These are phyloP conservation scores for Podospora comata DNA, from an alignment of 495 filamentous ascomycete genomes.

Conservation along the genomic window DNA sequence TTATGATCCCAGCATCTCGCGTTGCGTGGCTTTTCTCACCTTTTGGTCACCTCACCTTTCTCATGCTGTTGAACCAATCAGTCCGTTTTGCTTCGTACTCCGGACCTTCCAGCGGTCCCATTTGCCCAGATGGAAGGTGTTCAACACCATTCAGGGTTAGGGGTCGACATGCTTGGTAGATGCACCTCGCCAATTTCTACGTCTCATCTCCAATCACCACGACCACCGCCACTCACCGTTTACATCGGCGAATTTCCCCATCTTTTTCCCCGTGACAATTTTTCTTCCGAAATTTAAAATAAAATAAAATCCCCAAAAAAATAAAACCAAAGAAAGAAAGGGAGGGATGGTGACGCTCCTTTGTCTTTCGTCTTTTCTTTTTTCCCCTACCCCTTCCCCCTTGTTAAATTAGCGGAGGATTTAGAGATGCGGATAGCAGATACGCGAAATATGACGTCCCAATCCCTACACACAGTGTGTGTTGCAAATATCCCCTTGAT, in stretches of 20 bases:
- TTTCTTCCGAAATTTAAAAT: neutral
- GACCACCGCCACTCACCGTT: too few species aligned
- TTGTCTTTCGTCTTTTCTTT: neutral
- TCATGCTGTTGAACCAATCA: neutral
- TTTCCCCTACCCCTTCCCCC: neutral
- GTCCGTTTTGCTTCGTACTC: neutral
- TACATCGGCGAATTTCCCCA: too few species aligned
- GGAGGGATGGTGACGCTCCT: neutral
- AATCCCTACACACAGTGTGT: too few species aligned
- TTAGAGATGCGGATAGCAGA: neutral
- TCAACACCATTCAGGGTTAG: too few species aligned
- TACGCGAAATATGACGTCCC: neutral
- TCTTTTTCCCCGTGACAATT: neutral
- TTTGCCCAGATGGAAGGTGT: too few species aligned
- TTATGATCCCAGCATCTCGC: neutral
- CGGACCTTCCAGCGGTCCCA: too few species aligned
- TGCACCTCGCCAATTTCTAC: too few species aligned
- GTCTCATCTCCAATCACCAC: too few species aligned
- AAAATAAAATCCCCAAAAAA: neutral
- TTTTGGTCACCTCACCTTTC: neutral
- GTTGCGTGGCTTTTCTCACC: too few species aligned
- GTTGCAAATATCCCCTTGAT: too few species aligned
- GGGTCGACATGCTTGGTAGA: too few species aligned
- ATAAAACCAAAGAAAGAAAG: slow-evolving; percentile 2
- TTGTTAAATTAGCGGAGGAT: neutral